Conservation (phyloP, 495 filamentous ascomycete genomes). For the Daldinia grandis region DNA sequence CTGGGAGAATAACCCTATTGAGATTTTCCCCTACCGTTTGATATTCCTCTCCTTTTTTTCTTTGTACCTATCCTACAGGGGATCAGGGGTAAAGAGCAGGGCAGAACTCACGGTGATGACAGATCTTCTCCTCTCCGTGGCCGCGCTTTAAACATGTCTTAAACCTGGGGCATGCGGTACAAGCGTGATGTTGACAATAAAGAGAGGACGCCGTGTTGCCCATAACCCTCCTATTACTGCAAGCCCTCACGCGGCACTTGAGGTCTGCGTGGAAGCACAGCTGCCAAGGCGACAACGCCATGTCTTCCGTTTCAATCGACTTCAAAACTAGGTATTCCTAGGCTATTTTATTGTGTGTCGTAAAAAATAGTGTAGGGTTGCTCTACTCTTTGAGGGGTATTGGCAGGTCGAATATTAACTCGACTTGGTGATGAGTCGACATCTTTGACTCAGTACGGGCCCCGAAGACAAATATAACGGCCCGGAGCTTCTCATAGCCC, state of each 20-base stretch:
- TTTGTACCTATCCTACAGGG: too few relatives aligned
- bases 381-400: background rate
- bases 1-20: too few relatives aligned
- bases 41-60: too few relatives aligned
- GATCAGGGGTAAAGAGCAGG: background rate
- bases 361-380: background rate
- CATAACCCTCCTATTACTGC: slow-evolving; percentile 29
- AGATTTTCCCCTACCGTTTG: background rate
- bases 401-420: background rate
- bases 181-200: slow-evolving; percentile 29
- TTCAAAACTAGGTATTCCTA: background rate
- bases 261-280: slow-evolving; percentile 37
- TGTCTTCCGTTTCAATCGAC: background rate
- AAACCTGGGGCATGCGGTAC: slow-evolving; percentile 11
- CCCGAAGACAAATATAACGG: background rate
- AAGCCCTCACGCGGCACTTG: slow-evolving; percentile 26
- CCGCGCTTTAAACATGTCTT: slow-evolving; percentile 27
- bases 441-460: slow-evolving; percentile 7
- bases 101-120: slow-evolving; percentile 24
- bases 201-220: slow-evolving; percentile 6
- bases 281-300: slow-evolving; percentile 36
- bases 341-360: background rate
- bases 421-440: background rate
- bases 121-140: slow-evolving; percentile 34
- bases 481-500: background rate